These are phyloP conservation scores for Aspergillus nidulans DNA, from an alignment of 495 filamentous ascomycete genomes.

Conservation along the genomic window DNA sequence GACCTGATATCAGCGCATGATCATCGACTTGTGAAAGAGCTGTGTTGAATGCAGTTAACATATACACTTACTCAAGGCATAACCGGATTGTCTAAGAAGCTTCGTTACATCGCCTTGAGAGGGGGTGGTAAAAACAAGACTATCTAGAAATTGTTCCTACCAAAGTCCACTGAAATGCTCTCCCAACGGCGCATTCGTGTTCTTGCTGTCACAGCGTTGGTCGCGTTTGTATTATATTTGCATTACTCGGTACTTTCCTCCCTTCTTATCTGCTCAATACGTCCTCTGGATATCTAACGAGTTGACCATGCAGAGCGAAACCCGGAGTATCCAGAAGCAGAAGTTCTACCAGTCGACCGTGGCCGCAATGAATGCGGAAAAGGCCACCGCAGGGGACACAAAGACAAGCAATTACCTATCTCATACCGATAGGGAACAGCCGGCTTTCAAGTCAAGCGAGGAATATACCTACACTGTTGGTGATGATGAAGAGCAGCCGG, in stretches of 20 bases:
- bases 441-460: slow-evolving; percentile 31
- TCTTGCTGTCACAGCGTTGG: slow-evolving; percentile 52
- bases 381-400: slow-evolving; percentile 22
- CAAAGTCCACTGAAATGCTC: slow-evolving; percentile 51
- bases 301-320: slow-evolving; percentile 32
- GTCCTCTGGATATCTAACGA: not conserved
- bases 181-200: slow-evolving; percentile 64
- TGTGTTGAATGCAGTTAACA: not conserved
- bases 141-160: not conserved
- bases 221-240: slow-evolving; percentile 53
- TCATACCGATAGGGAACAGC: slow-evolving; percentile 31
- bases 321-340: slow-evolving; percentile 40
- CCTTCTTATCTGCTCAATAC: not conserved
- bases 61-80: not conserved
- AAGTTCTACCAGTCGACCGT: slow-evolving; percentile 49
- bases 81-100: not conserved
- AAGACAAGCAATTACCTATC: slow-evolving; percentile 34
- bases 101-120: not conserved
- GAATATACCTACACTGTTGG: slow-evolving; percentile 29
- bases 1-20: not conserved
- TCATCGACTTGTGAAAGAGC: slow-evolving; percentile 1
- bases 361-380: slow-evolving; percentile 42
- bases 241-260: slow-evolving; percentile 53
- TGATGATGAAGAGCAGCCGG: slow-evolving; percentile 45
- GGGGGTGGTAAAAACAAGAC: not conserved